Conservation (phyloP, 345 rosid species). For the Turnera subulata region DNA sequence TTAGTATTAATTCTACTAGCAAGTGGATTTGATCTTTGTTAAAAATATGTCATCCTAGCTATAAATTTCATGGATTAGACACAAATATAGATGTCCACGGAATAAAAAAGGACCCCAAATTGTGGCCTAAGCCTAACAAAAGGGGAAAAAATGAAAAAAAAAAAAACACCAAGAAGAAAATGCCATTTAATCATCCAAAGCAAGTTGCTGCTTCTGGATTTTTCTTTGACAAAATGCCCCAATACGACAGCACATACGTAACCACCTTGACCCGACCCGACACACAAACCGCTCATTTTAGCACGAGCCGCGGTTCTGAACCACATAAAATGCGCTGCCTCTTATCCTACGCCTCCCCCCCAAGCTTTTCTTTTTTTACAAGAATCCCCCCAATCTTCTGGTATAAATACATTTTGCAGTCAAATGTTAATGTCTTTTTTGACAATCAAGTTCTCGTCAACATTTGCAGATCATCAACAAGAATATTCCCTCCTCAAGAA, state of each 20-base stretch:
- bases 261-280: background rate
- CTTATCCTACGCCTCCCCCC: constrained; percentile 21
- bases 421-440: background rate
- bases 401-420: too few relatives aligned
- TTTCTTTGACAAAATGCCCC: background rate
- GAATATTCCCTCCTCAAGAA: background rate
- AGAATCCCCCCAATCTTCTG: too few relatives aligned
- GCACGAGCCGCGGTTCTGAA: background rate
- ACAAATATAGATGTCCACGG: too few relatives aligned
- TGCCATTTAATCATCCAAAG: background rate
- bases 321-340: constrained; percentile 9
- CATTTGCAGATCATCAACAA: background rate
- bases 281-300: constrained; percentile 8
- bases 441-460: background rate
- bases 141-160: background rate
- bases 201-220: constrained; percentile 7
- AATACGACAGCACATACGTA: constrained; percentile 11
- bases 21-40: too few relatives aligned
- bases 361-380: background rate
- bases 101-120: too few relatives aligned
- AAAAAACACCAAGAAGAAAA: background rate
- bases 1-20: too few relatives aligned
- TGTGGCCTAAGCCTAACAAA: background rate
- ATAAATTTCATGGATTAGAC: too few relatives aligned
- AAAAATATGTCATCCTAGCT: too few relatives aligned